phyloP scores from a whole-genome alignment of 768 basidiomycete genomes.

The Amanita subjunquillea region DNA sequence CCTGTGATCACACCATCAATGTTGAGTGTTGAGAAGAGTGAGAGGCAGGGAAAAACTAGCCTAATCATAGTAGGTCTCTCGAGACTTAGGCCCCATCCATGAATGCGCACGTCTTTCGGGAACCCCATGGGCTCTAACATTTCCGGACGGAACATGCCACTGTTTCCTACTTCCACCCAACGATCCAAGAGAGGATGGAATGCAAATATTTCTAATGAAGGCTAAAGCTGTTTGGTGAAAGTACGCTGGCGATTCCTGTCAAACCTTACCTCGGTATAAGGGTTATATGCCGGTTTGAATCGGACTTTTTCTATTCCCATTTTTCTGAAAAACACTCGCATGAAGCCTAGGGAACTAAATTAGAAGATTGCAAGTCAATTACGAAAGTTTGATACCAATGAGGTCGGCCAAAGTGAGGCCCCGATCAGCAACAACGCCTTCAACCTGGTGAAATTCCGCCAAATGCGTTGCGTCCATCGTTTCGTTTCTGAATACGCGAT shows the following conservation, averaged over 20 bases:
- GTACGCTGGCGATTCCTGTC: neutral
- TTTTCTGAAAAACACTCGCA: conserved; percentile 96
- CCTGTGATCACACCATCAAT: conserved; percentile 25
- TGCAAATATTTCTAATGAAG: conserved; percentile 95
- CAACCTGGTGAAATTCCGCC: conserved; percentile 99
- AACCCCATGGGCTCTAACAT: conserved; percentile 99
- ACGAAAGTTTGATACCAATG: conserved; percentile 50
- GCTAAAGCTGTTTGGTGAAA: conserved; percentile 31
- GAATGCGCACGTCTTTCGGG: conserved; percentile 91
- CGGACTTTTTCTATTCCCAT: conserved; percentile 92
- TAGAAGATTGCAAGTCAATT: neutral
- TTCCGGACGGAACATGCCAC: conserved; percentile 99
- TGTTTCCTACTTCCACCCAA: conserved; percentile 98
- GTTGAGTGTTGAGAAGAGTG: neutral
- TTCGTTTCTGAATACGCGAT: conserved; percentile 97
- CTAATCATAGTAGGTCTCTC: conserved; percentile 99
- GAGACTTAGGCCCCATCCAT: conserved; percentile 91
- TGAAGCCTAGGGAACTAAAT: conserved; percentile 58
- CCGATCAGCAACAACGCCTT: conserved; percentile 95
- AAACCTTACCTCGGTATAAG: conserved; percentile 77
- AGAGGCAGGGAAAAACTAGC: conserved; percentile 27
- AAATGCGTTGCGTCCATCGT: conserved; percentile 97
- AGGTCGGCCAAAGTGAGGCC: conserved; percentile 88
- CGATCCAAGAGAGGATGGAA: conserved; percentile 90
- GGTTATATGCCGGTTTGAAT: conserved; percentile 99